Evolutionary conservation across 306 rosid genomes (phyloP), one percentile per base, ranked within the genome.

Genomic region (Gleditsia sinensis): DNA sequence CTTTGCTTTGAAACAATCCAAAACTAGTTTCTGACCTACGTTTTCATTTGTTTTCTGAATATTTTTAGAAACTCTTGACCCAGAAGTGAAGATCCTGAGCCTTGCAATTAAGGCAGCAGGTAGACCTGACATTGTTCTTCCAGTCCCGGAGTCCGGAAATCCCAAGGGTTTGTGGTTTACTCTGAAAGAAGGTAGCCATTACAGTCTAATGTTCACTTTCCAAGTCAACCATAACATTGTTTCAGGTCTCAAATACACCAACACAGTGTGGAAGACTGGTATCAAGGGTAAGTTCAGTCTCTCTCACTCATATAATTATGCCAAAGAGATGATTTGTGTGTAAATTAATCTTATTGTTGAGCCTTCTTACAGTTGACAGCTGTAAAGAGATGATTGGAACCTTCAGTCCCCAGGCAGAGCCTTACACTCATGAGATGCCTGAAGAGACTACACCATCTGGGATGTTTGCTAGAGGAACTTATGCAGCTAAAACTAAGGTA

Each of bases 401-500:
- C 20, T 91, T 88, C 70, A 90, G 97, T 68, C 98, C 98, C 24
- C 97, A 91, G 79, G 33, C 82, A 14, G 98, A 90, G 67, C 76
- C 91, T 66, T 94, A 88, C 82, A 88, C 94, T 0, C 90, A 87
- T 59, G 95, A 88, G 84, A 86, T 94, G 78, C 96, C 87, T 5
- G 96, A 91, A 88, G 98, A 94, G 79, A 86, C 91, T 65, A 94
- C 97, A 75, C 97, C 97, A 50, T 91, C 98, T 80, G 97, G 97
- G 30, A 80, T 94, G 6, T 91, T 94, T 71, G 98, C 96, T 43
- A 92, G 96, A 81, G 97, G 98, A 69, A 68, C 85, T 73, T 94
- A 94, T 65, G 74, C 96, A 30, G 98, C 98, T 48, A 92, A 68
- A 83, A 88, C 88, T 77, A 94, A 91, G 96, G 98, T 91, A 77